Conservation (phyloP, 2,329 filamentous ascomycete genomes). For the Trichoderma endophyticum region DNA sequence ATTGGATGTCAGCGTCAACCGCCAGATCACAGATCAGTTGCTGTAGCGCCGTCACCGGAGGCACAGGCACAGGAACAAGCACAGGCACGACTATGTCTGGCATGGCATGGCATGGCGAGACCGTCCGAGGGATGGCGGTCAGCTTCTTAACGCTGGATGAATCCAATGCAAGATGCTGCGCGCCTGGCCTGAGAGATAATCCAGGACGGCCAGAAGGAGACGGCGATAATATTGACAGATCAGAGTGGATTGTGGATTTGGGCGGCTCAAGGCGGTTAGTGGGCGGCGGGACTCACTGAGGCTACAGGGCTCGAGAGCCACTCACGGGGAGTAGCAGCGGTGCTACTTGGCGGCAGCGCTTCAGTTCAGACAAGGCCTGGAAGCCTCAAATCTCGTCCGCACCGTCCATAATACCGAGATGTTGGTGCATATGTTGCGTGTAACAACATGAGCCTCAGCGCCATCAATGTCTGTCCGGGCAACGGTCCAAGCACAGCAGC, state of each 20-base stretch:
- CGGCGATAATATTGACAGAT: not conserved
- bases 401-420: not conserved
- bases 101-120: not conserved
- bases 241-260: conserved; percentile 1
- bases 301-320: not conserved
- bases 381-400: not conserved
- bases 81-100: conserved; percentile 3
- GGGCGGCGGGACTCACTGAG: not conserved
- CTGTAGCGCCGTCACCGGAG: not conserved
- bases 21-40: not conserved
- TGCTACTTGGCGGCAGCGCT: not conserved
- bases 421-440: not conserved
- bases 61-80: not conserved
- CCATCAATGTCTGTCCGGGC: not conserved
- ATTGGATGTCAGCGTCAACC: conserved; percentile 3
- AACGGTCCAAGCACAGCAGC: not conserved
- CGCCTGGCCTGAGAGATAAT: not conserved
- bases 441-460: not conserved
- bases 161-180: conserved; percentile 9
- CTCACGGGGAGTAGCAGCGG: not conserved
- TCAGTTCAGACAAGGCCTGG: not conserved
- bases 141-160: not conserved
- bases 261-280: conserved; percentile 2
- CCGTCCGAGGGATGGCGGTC: not conserved
- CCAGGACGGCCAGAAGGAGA: not conserved